Evolutionary conservation across 345 rosid genomes (phyloP).

Genomic region (Trapa incisa): DNA sequence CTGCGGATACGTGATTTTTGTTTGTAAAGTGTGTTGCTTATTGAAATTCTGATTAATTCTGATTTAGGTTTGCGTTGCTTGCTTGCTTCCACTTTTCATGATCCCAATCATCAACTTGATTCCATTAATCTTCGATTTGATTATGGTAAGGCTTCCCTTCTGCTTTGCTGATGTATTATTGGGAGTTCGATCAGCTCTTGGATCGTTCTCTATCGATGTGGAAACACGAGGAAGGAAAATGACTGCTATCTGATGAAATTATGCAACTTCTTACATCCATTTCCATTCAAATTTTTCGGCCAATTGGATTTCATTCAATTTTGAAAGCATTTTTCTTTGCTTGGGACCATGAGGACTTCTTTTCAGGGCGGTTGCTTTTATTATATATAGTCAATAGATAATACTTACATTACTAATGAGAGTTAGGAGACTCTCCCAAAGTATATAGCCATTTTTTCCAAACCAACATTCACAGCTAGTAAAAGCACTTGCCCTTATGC

Average conservation of each 20-base stretch:
- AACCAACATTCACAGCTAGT: too few relatives aligned
- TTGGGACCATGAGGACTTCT: not conserved
- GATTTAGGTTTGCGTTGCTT: conserved; percentile 46
- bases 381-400: too few relatives aligned
- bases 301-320: not conserved
- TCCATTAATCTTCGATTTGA: conserved; percentile 50
- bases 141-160: conserved; percentile 37
- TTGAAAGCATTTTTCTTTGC: not conserved
- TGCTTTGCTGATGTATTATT: not conserved
- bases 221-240: not conserved
- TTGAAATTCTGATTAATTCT: not conserved
- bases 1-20: not conserved
- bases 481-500: too few relatives aligned
- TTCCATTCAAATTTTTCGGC: not conserved
- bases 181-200: too few relatives aligned
- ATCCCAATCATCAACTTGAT: conserved; percentile 74
- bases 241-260: not conserved
- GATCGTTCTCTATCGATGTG: not conserved
- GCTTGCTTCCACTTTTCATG: conserved; percentile 84
- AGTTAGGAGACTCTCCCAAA: too few relatives aligned
- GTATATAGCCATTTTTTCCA: too few relatives aligned
- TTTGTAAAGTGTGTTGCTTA: not conserved
- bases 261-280: not conserved
- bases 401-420: too few relatives aligned
- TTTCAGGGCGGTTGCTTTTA: not conserved